Percentiles rank a stretch among this genome's conserved stretches.
phyloP scores from a whole-genome alignment of 2,329 filamentous ascomycete species.

The Teratosphaeria destructans region DNA sequence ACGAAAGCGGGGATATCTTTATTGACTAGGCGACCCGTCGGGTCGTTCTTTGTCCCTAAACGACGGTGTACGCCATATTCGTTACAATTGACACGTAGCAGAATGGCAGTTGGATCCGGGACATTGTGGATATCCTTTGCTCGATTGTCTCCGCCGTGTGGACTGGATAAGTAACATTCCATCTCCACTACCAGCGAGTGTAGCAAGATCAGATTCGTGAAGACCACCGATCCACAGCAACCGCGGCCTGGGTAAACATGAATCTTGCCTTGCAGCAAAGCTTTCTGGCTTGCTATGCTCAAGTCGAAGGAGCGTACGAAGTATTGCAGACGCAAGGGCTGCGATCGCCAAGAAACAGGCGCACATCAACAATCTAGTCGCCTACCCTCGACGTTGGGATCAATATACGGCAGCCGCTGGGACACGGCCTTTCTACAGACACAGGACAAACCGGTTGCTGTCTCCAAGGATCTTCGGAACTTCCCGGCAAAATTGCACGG shows the following conservation, averaged over 20 bases:
- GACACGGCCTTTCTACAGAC: not conserved
- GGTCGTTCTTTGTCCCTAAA: too few relatives aligned
- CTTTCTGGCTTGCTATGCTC: not conserved
- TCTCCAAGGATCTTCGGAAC: not conserved
- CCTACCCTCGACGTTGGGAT: not conserved
- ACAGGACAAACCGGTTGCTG: not conserved
- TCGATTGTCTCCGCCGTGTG: not conserved
- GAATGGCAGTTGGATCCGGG: not conserved
- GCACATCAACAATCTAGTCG: not conserved
- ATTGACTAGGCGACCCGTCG: too few relatives aligned
- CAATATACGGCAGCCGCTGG: not conserved
- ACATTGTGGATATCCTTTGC: not conserved
- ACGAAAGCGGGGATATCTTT: too few relatives aligned
- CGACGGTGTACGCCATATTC: too few relatives aligned
- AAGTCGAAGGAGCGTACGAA: not conserved
- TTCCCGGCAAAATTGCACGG: not conserved
- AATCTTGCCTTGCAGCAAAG: not conserved
- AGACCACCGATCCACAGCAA: not conserved
- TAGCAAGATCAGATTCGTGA: too few relatives aligned
- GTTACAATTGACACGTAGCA: not conserved
- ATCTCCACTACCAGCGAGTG: too few relatives aligned
- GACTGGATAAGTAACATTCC: too few relatives aligned
- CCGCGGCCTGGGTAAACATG: not conserved
- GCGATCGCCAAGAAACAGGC: not conserved
- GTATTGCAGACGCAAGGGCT: not conserved